Percentiles rank a stretch among this genome's conserved stretches.
Evolutionary conservation across 129 eudicot species (phyloP).

Genomic region (Chrysanthemum lavandulifolium): DNA sequence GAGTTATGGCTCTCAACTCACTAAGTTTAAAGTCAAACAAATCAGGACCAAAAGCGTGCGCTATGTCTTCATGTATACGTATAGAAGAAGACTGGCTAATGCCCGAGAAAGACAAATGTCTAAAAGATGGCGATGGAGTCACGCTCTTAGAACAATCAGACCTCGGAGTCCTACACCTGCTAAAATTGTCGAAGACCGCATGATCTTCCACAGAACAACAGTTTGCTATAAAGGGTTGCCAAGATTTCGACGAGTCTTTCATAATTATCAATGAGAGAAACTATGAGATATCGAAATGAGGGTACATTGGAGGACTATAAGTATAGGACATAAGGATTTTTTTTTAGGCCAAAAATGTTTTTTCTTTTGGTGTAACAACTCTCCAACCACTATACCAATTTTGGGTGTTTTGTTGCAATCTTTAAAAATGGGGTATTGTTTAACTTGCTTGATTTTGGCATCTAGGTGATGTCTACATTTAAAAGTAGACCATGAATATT

Average conservation of each 20-base stretch:
- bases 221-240: conserved; percentile 73
- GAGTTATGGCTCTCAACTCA: conserved; percentile 72
- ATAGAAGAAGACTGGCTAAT: conserved; percentile 69
- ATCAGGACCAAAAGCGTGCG: conserved; percentile 73
- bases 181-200: conserved; percentile 53
- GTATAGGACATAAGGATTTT: conserved; percentile 5
- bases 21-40: conserved; percentile 74
- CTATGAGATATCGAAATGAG: conserved; percentile 9
- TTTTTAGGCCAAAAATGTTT: not conserved
- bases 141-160: conserved; percentile 60
- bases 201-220: conserved; percentile 86
- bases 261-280: conserved; percentile 25
- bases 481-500: conserved; percentile 33
- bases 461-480: conserved; percentile 40
- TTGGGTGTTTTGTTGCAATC: conserved; percentile 51
- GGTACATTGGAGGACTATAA: conserved; percentile 32
- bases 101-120: conserved; percentile 67
- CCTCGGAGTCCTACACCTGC: conserved; percentile 56
- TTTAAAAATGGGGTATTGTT: conserved; percentile 34
- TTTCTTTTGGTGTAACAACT: conserved; percentile 61
- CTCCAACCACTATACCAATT: conserved; percentile 97
- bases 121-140: conserved; percentile 70
- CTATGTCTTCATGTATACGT: conserved; percentile 74
- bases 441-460: conserved; percentile 38
- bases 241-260: conserved; percentile 61